Conservation (phyloP, 2,329 filamentous ascomycete species). For the Botryotinia calthae region DNA sequence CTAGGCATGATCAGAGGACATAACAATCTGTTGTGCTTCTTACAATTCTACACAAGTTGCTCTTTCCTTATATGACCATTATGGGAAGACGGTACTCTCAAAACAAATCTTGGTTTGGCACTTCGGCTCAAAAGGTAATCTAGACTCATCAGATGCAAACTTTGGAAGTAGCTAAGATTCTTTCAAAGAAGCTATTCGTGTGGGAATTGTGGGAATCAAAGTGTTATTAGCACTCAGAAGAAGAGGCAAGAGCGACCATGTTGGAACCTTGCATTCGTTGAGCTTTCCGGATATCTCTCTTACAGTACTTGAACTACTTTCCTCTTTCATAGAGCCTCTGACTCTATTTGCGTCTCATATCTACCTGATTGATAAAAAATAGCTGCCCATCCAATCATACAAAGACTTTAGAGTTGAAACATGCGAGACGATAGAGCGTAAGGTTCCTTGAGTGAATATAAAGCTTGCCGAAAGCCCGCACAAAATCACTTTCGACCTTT, state of each 20-base stretch:
- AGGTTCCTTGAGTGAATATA: background rate
- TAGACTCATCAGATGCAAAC: background rate
- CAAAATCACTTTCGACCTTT: background rate
- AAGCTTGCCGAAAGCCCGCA: background rate
- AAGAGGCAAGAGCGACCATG: background rate
- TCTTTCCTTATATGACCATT: background rate
- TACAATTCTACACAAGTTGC: background rate
- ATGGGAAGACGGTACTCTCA: background rate
- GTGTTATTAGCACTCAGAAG: background rate
- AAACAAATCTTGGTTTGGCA: background rate
- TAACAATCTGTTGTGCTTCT: background rate
- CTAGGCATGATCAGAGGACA: background rate
- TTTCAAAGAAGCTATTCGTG: background rate
- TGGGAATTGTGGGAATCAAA: background rate
- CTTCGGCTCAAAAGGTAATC: background rate
- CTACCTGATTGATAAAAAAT: background rate
- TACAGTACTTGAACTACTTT: background rate
- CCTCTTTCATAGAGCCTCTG: background rate
- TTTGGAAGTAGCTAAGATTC: background rate
- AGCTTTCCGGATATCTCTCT: background rate
- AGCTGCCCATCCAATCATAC: background rate
- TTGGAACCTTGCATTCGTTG: background rate
- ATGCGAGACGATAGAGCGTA: background rate
- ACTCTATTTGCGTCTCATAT: background rate
- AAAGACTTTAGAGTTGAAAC: constrained; percentile 1